Conservation (phyloP, 257 asterid genomes). For the Jacaranda mimosifolia region DNA sequence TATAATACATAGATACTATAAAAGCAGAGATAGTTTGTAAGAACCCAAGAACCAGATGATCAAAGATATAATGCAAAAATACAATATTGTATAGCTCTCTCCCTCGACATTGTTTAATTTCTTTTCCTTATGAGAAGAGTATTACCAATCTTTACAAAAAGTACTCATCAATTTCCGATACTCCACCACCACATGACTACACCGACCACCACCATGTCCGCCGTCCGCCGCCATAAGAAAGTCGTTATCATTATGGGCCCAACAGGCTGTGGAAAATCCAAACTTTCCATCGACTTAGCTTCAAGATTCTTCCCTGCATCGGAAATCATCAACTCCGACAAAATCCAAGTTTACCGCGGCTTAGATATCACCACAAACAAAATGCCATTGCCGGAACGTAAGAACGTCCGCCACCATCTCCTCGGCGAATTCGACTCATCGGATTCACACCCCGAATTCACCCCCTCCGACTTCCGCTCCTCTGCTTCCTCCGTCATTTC, state of each 20-base stretch:
- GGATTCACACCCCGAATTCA: slow-evolving; percentile 68
- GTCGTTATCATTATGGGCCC: slow-evolving; percentile 82
- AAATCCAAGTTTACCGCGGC: slow-evolving; percentile 76
- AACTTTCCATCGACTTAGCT: slow-evolving; percentile 79
- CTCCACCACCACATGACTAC: slow-evolving; percentile 37
- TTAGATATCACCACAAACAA: slow-evolving; percentile 83
- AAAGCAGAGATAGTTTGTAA: no score
- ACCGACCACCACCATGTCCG: slow-evolving; percentile 25
- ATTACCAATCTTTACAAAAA: slow-evolving; percentile 28
- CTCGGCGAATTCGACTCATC: slow-evolving; percentile 70
- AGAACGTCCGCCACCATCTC: slow-evolving; percentile 73
- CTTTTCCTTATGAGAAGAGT: slow-evolving; percentile 41
- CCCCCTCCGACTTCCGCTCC: slow-evolving; percentile 65
- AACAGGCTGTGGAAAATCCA: slow-evolving; percentile 91
- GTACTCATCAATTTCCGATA: slow-evolving; percentile 6
- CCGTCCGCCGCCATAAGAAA: slow-evolving; percentile 48
- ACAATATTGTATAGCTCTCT: not conserved
- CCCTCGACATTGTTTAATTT: slow-evolving; percentile 20
- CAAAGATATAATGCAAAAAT: not conserved
- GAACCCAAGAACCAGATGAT: not conserved
- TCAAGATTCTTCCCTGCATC: slow-evolving; percentile 64
- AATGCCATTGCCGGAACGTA: slow-evolving; percentile 60
- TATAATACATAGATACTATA: not conserved
- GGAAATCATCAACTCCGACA: slow-evolving; percentile 89
- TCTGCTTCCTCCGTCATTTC: slow-evolving; percentile 48